phyloP scores from a whole-genome alignment of 257 asterid species.

The Penstemon eatonii region DNA sequence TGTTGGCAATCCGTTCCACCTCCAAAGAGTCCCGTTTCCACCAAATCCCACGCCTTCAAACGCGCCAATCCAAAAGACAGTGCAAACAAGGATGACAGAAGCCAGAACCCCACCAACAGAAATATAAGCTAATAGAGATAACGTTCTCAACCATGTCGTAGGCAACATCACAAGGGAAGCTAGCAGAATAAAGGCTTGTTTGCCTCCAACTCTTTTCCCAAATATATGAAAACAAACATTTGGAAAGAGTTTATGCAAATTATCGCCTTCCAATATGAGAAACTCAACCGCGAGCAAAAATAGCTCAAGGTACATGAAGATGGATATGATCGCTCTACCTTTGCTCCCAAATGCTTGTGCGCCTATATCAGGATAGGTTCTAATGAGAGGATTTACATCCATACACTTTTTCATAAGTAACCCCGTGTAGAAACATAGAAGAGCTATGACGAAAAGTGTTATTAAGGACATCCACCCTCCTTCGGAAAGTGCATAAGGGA shows the following conservation, averaged over 20 bases:
- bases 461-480: conserved; percentile 53
- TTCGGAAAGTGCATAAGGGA: conserved; percentile 52
- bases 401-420: conserved; percentile 47
- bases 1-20: conserved; percentile 42
- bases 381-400: conserved; percentile 37
- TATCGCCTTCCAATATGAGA: conserved; percentile 58
- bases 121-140: conserved; percentile 48
- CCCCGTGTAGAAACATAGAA: conserved; percentile 46
- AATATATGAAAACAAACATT: conserved; percentile 25
- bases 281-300: conserved; percentile 52
- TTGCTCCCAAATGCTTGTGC: conserved; percentile 45
- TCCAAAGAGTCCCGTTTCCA: conserved; percentile 42
- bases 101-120: conserved; percentile 54
- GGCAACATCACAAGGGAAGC: conserved; percentile 50
- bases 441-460: conserved; percentile 32
- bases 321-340: conserved; percentile 39
- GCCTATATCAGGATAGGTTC: conserved; percentile 56
- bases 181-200: conserved; percentile 36
- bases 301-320: conserved; percentile 47
- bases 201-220: conserved; percentile 34
- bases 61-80: conserved; percentile 48
- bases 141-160: conserved; percentile 51
- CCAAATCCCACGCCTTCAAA: conserved; percentile 48
- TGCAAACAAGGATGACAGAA: conserved; percentile 30
- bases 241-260: conserved; percentile 53